These are phyloP conservation scores for Saccharomyces eubayanus DNA, from an alignment of 805 yeast species.

Conservation along the genomic window DNA sequence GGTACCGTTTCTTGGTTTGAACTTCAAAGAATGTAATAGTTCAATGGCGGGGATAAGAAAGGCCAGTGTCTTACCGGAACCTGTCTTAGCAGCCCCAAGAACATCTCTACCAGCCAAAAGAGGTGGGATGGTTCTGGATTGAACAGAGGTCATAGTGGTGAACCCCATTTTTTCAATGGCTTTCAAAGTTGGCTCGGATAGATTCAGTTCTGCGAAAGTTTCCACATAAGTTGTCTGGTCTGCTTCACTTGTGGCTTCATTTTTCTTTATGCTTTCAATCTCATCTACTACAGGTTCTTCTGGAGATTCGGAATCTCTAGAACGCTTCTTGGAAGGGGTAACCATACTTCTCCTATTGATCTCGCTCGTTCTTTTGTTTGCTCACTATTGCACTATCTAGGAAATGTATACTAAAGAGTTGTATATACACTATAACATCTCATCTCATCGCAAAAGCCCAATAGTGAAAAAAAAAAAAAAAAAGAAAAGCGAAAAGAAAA, in stretches of 20 bases:
- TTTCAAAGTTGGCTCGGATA: conserved; percentile 74
- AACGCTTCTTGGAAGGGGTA: conserved; percentile 10
- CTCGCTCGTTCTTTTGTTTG: not conserved
- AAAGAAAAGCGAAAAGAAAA: not conserved
- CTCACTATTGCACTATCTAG: not conserved
- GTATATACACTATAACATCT: conserved; percentile 9
- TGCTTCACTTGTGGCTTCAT: conserved; percentile 3
- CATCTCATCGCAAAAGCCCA: conserved; percentile 15
- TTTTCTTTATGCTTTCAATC: conserved; percentile 1
- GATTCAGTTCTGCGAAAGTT: conserved; percentile 42
- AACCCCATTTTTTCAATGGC: conserved; percentile 88
- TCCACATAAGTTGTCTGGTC: conserved; percentile 8
- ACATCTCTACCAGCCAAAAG: conserved; percentile 94
- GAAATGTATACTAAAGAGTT: not conserved
- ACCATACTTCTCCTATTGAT: not conserved
- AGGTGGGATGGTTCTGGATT: conserved; percentile 93
- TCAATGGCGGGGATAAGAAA: conserved; percentile 94
- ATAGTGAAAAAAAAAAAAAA: not conserved
- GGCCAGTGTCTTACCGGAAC: conserved; percentile 96
- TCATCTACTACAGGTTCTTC: conserved; percentile 2
- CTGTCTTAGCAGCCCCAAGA: conserved; percentile 98
- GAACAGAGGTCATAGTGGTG: conserved; percentile 86
- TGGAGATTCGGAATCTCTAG: conserved; percentile 9
- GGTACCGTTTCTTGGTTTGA: conserved; percentile 96
- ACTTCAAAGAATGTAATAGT: conserved; percentile 76